Percentiles rank a stretch among this genome's conserved stretches.
Conservation (phyloP, 176 grass and related monocot species). For the Triticum timopheevii region DNA sequence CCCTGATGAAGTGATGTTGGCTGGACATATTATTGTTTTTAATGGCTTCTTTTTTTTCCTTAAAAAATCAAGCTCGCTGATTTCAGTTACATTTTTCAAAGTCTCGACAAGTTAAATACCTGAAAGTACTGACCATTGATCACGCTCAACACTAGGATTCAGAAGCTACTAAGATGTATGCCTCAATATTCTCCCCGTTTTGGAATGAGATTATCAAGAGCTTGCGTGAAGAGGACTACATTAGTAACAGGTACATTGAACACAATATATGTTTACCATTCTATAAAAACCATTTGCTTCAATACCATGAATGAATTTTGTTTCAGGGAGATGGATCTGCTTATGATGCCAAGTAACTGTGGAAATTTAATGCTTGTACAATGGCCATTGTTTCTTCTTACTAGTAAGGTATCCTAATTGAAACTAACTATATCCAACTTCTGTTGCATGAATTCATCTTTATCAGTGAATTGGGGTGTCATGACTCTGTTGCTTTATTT, state of each 20-base stretch:
- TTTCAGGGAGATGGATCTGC: conserved; percentile 95
- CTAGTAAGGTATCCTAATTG: conserved; percentile 73
- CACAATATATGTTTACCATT: neutral
- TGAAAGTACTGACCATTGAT: neutral
- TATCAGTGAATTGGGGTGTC: conserved; percentile 7
- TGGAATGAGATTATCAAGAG: conserved; percentile 99
- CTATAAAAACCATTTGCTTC: conserved; percentile 5
- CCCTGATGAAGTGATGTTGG: neutral
- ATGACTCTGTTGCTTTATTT: conserved; percentile 40
- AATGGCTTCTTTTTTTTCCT: neutral
- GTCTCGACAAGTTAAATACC: neutral
- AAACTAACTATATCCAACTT: conserved; percentile 1
- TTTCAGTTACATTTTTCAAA: conserved; percentile 6
- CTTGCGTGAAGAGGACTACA: conserved; percentile 94
- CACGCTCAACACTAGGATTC: conserved; percentile 49
- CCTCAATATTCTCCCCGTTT: conserved; percentile 86
- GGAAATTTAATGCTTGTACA: conserved; percentile 82
- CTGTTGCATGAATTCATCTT: conserved; percentile 24
- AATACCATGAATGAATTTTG: conserved; percentile 19
- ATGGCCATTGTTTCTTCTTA: conserved; percentile 96
- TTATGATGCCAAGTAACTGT: conserved; percentile 95
- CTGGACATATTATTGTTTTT: neutral
- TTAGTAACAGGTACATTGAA: conserved; percentile 68
- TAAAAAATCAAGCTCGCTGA: neutral
- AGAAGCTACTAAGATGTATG: conserved; percentile 62